Evolutionary conservation across 1,139 yeast genomes (phyloP).

Genomic region (Arxiozyma slooffiae): DNA sequence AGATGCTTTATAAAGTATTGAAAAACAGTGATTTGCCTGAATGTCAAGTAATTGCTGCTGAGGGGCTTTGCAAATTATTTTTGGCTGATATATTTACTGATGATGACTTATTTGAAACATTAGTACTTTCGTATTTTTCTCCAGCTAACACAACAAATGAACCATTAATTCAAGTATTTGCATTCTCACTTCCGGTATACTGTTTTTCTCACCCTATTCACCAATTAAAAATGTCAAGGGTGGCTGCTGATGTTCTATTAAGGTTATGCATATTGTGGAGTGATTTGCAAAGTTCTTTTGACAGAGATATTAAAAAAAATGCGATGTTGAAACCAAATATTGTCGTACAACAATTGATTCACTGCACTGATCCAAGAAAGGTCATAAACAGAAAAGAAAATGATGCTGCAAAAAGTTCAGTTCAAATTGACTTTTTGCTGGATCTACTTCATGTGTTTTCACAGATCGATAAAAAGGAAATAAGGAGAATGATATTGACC

Average conservation of each 20-base stretch:
- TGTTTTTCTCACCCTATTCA: constrained; percentile 70
- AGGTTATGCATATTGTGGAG: constrained; percentile 38
- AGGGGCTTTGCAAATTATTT: constrained; percentile 74
- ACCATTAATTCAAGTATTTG: constrained; percentile 66
- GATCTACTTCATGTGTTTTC: constrained; percentile 46
- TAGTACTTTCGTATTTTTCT: constrained; percentile 66
- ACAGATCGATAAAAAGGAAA: constrained; percentile 42
- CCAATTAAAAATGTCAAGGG: constrained; percentile 55
- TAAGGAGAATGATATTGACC: constrained; percentile 46
- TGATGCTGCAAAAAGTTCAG: constrained; percentile 36
- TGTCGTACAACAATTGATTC: constrained; percentile 65
- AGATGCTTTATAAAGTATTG: constrained; percentile 59
- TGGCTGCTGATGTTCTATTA: constrained; percentile 58
- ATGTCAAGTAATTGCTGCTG: constrained; percentile 74
- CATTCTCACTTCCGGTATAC: constrained; percentile 85
- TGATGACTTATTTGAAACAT: constrained; percentile 60
- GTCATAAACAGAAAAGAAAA: constrained; percentile 37
- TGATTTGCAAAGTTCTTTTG: constrained; percentile 32
- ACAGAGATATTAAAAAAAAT: constrained; percentile 28
- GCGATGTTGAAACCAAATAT: constrained; percentile 42
- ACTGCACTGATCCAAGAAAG: constrained; percentile 80
- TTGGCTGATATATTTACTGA: constrained; percentile 68
- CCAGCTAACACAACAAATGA: constrained; percentile 55
- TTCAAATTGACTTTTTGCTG: constrained; percentile 51
- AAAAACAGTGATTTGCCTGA: constrained; percentile 49